phyloP scores from a whole-genome alignment of 352 stramenopile species.

The Globisporangium barbulae region DNA sequence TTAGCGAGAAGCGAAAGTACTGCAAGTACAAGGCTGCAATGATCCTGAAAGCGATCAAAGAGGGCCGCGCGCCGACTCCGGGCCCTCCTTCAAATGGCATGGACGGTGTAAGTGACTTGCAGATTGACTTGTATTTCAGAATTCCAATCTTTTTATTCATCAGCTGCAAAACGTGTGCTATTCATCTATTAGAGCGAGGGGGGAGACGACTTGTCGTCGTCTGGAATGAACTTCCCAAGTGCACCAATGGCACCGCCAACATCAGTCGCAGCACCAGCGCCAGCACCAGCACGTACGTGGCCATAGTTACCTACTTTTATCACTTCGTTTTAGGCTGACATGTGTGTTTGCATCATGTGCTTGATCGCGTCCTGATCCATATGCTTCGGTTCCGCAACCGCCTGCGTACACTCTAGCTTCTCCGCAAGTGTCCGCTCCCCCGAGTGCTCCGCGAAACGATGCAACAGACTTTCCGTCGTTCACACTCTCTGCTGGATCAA shows the following conservation, averaged over 20 bases:
- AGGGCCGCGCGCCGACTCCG: slow-evolving; percentile 79
- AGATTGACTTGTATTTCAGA: not conserved
- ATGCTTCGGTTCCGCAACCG: not conserved
- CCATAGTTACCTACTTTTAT: not conserved
- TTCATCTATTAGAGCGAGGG: not conserved
- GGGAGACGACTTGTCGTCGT: slow-evolving; percentile 12
- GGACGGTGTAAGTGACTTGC: slow-evolving; percentile 25
- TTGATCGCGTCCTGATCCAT: slow-evolving; percentile 7
- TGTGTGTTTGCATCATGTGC: not conserved
- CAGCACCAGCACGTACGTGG: not conserved
- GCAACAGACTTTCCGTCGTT: slow-evolving; percentile 42
- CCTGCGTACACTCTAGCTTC: slow-evolving; percentile 12
- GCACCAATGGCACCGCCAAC: slow-evolving; percentile 2
- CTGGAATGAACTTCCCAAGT: slow-evolving; percentile 15
- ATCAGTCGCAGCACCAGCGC: not conserved
- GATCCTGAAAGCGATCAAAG: slow-evolving; percentile 95
- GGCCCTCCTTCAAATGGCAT: slow-evolving; percentile 67
- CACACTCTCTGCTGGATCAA: slow-evolving; percentile 36
- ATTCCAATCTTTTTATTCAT: not conserved
- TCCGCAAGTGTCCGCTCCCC: slow-evolving; percentile 7
- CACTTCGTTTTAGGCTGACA: not conserved
- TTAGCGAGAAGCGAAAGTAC: slow-evolving; percentile 91
- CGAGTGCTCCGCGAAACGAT: slow-evolving; percentile 17
- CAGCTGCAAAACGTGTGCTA: not conserved
- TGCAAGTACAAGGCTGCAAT: slow-evolving; percentile 95